Evolutionary conservation across 1,284 basidiomycete genomes (phyloP).

Genomic region (Thecaphora thlaspeos): DNA sequence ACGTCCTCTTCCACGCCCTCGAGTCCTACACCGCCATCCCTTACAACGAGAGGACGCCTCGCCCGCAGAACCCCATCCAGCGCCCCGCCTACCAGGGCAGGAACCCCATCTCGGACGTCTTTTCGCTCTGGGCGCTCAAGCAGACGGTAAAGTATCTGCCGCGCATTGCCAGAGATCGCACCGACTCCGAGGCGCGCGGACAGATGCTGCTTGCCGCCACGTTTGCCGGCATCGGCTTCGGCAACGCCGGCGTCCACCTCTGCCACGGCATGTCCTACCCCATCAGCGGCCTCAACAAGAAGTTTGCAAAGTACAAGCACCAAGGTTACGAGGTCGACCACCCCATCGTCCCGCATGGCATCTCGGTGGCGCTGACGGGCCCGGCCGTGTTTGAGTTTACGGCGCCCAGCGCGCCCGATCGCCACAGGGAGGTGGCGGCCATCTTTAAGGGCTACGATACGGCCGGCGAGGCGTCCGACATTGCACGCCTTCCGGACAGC

Average conservation of each 20-base stretch:
- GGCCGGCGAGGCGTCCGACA: constrained; percentile 22
- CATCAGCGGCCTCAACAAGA: constrained; percentile 78
- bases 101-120: constrained; percentile 92
- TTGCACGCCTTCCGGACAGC: constrained; percentile 71
- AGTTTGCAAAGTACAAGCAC: constrained; percentile 65
- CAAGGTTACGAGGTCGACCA: constrained; percentile 67
- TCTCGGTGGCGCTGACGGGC: constrained; percentile 37
- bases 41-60: constrained; percentile 81
- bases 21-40: constrained; percentile 65
- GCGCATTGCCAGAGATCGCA: constrained; percentile 73
- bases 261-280: constrained; percentile 51
- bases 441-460: constrained; percentile 68
- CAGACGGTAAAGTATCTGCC: constrained; percentile 89
- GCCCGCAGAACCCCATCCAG: constrained; percentile 83
- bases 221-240: constrained; percentile 86
- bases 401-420: constrained; percentile 69
- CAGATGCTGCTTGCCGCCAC: constrained; percentile 75
- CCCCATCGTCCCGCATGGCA: constrained; percentile 81
- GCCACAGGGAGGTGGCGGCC: constrained; percentile 82
- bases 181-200: constrained; percentile 76
- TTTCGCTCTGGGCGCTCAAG: constrained; percentile 89
- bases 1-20: constrained; percentile 87
- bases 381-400: constrained; percentile 45
- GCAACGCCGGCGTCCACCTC: constrained; percentile 76
- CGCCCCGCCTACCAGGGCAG: constrained; percentile 91